Percentiles rank a stretch among this genome's conserved stretches.
Evolutionary conservation across 169 alveolate genomes (phyloP).

Genomic region (Cryptosporidium sp.): DNA sequence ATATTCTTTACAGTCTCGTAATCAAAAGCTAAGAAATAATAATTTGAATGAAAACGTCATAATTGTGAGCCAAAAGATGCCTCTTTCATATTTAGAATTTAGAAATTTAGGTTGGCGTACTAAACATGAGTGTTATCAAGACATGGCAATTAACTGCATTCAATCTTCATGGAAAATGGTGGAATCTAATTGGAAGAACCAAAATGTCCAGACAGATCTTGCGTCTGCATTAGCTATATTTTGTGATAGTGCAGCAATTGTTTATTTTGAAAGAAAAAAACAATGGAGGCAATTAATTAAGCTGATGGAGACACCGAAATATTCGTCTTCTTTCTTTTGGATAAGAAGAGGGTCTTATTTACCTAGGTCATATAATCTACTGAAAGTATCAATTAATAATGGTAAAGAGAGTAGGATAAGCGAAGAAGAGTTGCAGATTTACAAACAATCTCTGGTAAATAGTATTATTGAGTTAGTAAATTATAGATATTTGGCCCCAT

Average conservation of each 20-base stretch:
- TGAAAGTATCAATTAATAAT: slow-evolving; percentile 4
- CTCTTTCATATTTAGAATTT: slow-evolving; percentile 37
- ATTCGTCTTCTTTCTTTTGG: slow-evolving; percentile 36
- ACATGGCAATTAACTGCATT: slow-evolving; percentile 63
- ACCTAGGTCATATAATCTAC: slow-evolving; percentile 10
- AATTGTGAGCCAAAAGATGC: slow-evolving; percentile 53
- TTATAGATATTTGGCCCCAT: slow-evolving; percentile 62
- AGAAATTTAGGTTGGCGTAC: slow-evolving; percentile 70
- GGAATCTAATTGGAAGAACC: slow-evolving; percentile 31
- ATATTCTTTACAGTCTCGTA: slow-evolving; percentile 10
- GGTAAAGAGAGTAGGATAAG: slow-evolving; percentile 37
- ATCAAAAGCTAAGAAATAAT: not conserved
- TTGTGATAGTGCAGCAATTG: slow-evolving; percentile 50
- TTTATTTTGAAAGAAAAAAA: slow-evolving; percentile 56
- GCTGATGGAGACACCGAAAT: slow-evolving; percentile 23
- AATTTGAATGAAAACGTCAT: slow-evolving; percentile 15
- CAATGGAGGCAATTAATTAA: slow-evolving; percentile 72
- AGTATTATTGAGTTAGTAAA: slow-evolving; percentile 12
- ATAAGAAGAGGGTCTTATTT: slow-evolving; percentile 62
- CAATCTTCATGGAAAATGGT: slow-evolving; percentile 73
- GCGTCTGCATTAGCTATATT: slow-evolving; percentile 71
- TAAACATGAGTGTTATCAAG: slow-evolving; percentile 68
- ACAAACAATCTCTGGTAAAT: not conserved
- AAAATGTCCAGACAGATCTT: slow-evolving; percentile 47
- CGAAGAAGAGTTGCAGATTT: not conserved